These are phyloP conservation scores for Acacia concinna DNA, from an alignment of 331 rosid genomes.

Conservation along the genomic window DNA sequence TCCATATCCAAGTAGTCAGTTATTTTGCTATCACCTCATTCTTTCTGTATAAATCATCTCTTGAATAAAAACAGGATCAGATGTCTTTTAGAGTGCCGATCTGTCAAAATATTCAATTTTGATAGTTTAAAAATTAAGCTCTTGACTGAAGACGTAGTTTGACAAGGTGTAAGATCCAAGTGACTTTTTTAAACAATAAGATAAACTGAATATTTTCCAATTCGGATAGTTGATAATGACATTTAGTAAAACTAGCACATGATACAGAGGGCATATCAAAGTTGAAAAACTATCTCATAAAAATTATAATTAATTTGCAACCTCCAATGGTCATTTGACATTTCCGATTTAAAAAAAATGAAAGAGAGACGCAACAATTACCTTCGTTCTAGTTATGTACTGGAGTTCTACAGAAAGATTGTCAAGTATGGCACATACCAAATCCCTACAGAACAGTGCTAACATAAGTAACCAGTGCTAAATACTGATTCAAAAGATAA, in stretches of 20 bases:
- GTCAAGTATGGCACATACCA: conserved; percentile 60
- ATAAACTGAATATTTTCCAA: conserved; percentile 1
- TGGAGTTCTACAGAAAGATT: conserved; percentile 75
- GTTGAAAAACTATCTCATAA: not conserved
- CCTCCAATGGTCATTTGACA: conserved; percentile 2
- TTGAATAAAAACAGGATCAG: not conserved
- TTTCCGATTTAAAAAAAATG: conserved; percentile 15
- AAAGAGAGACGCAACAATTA: conserved; percentile 30
- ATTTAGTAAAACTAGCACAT: conserved; percentile 4
- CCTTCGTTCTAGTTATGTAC: conserved; percentile 73
- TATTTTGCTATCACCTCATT: not conserved
- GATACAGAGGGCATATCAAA: not conserved
- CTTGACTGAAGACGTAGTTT: not conserved
- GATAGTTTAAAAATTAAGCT: not conserved
- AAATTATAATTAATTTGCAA: conserved; percentile 22
- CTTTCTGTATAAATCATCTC: not conserved
- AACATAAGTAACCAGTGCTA: conserved; percentile 26
- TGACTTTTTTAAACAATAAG: not conserved
- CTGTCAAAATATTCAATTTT: not conserved
- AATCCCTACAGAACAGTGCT: conserved; percentile 52
- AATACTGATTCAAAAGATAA: not conserved
- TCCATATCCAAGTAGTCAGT: not conserved
- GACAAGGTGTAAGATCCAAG: not conserved
- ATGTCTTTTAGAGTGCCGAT: not conserved
- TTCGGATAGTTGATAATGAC: not conserved